Percentiles rank a stretch among this genome's conserved stretches.
phyloP scores from a whole-genome alignment of 148 eudicot species.

The Simmondsia chinensis region DNA sequence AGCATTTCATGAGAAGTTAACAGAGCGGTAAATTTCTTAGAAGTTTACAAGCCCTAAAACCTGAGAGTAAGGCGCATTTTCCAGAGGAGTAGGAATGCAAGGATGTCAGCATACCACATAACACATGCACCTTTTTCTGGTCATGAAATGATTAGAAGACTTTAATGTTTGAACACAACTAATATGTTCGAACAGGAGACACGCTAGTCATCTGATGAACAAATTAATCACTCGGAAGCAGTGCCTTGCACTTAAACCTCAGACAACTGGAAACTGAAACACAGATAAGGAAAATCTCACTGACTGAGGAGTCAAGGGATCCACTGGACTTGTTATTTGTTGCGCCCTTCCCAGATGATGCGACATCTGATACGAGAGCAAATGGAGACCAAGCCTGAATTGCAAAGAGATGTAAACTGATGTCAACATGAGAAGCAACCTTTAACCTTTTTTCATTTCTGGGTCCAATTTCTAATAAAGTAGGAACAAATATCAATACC shows the following conservation, averaged over 20 bases:
- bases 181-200: no score
- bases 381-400: constrained; percentile 89
- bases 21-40: no score
- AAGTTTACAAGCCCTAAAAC: no score
- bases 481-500: constrained; percentile 21
- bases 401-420: constrained; percentile 2
- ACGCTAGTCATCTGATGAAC: no score
- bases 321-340: constrained; percentile 20
- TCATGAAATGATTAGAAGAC: no score
- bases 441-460: neutral
- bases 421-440: neutral
- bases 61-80: no score
- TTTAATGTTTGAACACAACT: no score
- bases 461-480: neutral
- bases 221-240: neutral
- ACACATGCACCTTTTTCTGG: no score
- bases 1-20: no score
- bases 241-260: neutral
- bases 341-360: constrained; percentile 17
- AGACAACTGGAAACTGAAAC: neutral
- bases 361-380: constrained; percentile 31
- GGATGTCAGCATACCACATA: no score
- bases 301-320: constrained; percentile 48
- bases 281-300: constrained; percentile 13
- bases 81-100: no score